Base-by-base conservation (phyloP, 352 stramenopile species). In the Globisporangium uncinulatum region DNA sequence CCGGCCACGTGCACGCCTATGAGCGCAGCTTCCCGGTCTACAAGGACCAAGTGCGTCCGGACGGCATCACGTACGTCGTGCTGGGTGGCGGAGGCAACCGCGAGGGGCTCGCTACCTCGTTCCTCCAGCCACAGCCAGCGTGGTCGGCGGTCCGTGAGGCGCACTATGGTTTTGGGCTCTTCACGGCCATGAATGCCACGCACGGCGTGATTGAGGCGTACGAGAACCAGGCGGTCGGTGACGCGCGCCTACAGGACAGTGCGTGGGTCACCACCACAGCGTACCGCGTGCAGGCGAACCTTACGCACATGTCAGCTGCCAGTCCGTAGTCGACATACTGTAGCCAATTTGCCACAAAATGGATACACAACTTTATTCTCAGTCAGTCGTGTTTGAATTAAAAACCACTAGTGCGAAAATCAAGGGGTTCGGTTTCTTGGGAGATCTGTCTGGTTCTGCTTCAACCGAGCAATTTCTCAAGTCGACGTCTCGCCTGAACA, bases 1-100 rank as follows among this genome's bases (percentile, higher is more conserved):
- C 80, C 2, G 80, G 95, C 34, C 95, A 98, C 65, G 86, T 98
- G 24, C 95, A 98, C 66, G 94, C 92, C 3, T 98, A 98, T 67
- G 87, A 97, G 70, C 79, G 95, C 17, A 94, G 87, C 24, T 61
- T 79, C 36, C 85, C 87, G 0, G 83, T 96, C 0, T 94, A 90
- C 66, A 84, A 92, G 44, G 65, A 89, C 49, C 54, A 87, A 36
- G 54, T 86, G 0, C 72, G 79, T 15, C 41, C 67, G 6, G 83
- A 90, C 46, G 95, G 86, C 19, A 88, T 92, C 8, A 72, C 97
- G 9, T 95, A 98, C 66, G 81, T 98, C 44, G 93, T 95, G 24
- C 74, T 98, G 42, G 95, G 95, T 31, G 91, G 97, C 51, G 94
- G 89, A 15, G 95, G 95, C 39, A 96, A 97, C 55, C 75, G 83